Evolutionary conservation across 2,329 filamentous ascomycete species (phyloP).

Genomic region (Cladosporium colombiae): DNA sequence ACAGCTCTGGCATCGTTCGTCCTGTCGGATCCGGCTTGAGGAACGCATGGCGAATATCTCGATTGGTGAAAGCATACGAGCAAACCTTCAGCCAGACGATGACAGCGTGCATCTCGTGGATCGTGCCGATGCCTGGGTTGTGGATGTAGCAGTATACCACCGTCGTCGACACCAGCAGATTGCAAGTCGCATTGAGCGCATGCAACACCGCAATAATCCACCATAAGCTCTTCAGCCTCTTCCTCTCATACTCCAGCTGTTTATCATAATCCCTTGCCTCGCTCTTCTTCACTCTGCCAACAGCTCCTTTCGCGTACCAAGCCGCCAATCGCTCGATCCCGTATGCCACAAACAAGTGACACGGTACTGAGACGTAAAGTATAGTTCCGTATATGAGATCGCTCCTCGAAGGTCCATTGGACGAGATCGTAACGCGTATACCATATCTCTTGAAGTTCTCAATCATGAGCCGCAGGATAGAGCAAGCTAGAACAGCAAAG

Average conservation of each 20-base stretch:
- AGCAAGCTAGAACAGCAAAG: constrained; percentile 89
- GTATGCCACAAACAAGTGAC: constrained; percentile 87
- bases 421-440: constrained; percentile 81
- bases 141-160: constrained; percentile 89
- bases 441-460: constrained; percentile 99
- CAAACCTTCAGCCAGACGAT: constrained; percentile 96
- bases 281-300: constrained; percentile 55
- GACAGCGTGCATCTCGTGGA: constrained; percentile 87
- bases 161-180: constrained; percentile 76
- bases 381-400: constrained; percentile 74
- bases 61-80: constrained; percentile 95
- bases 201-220: constrained; percentile 77
- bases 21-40: constrained; percentile 69
- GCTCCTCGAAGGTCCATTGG: constrained; percentile 76
- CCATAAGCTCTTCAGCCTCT: constrained; percentile 55
- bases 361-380: constrained; percentile 85
- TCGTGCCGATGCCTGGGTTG: constrained; percentile 88
- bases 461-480: constrained; percentile 85
- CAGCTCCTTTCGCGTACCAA: constrained; percentile 69
- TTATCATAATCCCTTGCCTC: constrained; percentile 55
- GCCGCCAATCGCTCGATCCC: constrained; percentile 84
- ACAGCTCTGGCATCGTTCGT: constrained; percentile 75
- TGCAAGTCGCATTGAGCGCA: constrained; percentile 77
- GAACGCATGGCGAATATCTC: constrained; percentile 88
- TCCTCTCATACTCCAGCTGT: constrained; percentile 51